Conservation (phyloP, 352 stramenopile genomes). For the Halophytophthora polymorphica region DNA sequence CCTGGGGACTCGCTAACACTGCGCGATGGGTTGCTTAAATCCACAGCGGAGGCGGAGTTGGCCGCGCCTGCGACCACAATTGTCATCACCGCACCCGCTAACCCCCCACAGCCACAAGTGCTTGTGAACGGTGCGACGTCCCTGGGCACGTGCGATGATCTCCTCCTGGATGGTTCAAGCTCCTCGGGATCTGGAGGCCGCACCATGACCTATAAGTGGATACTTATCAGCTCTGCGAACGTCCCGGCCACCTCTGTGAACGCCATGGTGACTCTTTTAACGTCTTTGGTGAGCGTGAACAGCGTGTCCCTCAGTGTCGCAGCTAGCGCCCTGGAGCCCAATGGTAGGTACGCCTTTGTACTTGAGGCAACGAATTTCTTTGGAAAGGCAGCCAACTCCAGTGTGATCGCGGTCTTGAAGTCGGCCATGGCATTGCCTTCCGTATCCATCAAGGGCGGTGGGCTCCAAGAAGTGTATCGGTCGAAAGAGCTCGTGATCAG, state of each 20-base stretch:
- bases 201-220: slow-evolving; percentile 53
- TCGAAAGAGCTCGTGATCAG: slow-evolving; percentile 41
- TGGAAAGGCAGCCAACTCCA: slow-evolving; percentile 38
- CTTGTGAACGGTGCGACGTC: slow-evolving; percentile 44
- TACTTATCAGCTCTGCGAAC: slow-evolving; percentile 23
- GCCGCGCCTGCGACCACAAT: slow-evolving; percentile 30
- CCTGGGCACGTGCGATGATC: slow-evolving; percentile 54
- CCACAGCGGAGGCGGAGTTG: slow-evolving; percentile 38
- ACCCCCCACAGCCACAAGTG: slow-evolving; percentile 38
- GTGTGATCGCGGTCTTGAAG: slow-evolving; percentile 40
- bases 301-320: slow-evolving; percentile 37
- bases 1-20: slow-evolving; percentile 32
- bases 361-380: slow-evolving; percentile 56
- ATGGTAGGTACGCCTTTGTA: slow-evolving; percentile 40
- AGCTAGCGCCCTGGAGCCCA: slow-evolving; percentile 31
- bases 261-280: slow-evolving; percentile 16
- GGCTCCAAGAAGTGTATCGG: slow-evolving; percentile 32
- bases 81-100: slow-evolving; percentile 29
- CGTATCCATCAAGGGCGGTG: slow-evolving; percentile 49
- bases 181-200: slow-evolving; percentile 56
- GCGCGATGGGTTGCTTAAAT: slow-evolving; percentile 48
- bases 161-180: slow-evolving; percentile 51
- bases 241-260: slow-evolving; percentile 17
- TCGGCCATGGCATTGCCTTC: slow-evolving; percentile 46
- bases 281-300: slow-evolving; percentile 29